These are phyloP conservation scores for Saprolegnia diclina DNA, from an alignment of 352 stramenopile genomes.

Conservation along the genomic window DNA sequence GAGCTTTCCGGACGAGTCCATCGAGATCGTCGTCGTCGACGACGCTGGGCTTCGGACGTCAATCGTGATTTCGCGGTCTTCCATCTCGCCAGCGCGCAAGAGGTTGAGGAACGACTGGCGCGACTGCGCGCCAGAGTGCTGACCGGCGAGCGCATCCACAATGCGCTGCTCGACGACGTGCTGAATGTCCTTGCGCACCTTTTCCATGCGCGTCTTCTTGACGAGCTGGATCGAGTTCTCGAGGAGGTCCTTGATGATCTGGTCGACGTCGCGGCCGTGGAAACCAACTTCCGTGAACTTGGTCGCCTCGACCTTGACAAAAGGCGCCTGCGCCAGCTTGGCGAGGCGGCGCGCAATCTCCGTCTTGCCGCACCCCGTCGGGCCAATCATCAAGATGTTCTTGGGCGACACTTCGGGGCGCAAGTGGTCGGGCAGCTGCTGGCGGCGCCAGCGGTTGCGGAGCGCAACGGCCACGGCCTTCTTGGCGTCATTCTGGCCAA, in stretches of 20 bases:
- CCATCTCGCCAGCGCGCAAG: conserved; percentile 75
- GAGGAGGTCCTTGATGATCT: conserved; percentile 98
- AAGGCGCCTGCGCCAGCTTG: conserved; percentile 96
- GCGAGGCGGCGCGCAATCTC: conserved; percentile 97
- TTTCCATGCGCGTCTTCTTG: conserved; percentile 92
- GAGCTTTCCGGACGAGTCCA: conserved; percentile 66
- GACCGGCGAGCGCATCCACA: conserved; percentile 91
- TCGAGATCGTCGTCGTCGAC: conserved; percentile 48
- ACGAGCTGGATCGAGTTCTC: conserved; percentile 96
- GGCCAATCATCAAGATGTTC: conserved; percentile 99
- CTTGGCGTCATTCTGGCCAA: conserved; percentile 96
- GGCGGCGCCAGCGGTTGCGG: conserved; percentile 95
- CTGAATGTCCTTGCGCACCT: conserved; percentile 89
- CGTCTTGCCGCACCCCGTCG: conserved; percentile 97
- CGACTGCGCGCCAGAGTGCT: conserved; percentile 72
- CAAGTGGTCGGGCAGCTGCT: conserved; percentile 88
- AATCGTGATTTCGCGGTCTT: conserved; percentile 74
- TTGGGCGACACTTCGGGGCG: conserved; percentile 92
- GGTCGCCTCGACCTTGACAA: conserved; percentile 97
- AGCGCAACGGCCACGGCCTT: conserved; percentile 97
- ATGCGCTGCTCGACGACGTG: conserved; percentile 93
- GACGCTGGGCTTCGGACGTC: conserved; percentile 58
- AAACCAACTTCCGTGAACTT: conserved; percentile 99
- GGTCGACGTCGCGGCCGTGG: conserved; percentile 97
- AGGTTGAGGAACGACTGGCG: conserved; percentile 91